These are phyloP conservation scores for Penicillium fuscoglaucum DNA, from an alignment of 2,329 filamentous ascomycete species.

Conservation along the genomic window DNA sequence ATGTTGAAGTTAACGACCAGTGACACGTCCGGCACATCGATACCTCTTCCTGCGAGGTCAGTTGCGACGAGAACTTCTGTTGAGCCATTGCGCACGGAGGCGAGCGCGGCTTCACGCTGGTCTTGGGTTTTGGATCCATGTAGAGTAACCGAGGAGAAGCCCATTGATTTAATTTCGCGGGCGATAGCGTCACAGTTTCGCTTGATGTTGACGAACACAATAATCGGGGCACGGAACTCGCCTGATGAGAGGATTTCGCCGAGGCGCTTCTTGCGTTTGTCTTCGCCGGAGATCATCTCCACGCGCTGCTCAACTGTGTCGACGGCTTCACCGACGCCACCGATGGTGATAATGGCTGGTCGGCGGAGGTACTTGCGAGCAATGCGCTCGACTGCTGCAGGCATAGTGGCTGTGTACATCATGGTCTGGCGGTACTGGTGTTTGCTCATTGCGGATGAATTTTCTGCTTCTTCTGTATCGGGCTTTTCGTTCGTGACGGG, in stretches of 20 bases:
- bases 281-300: conserved; percentile 85
- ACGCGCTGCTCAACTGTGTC: conserved; percentile 97
- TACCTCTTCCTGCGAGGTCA: conserved; percentile 93
- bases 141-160: conserved; percentile 83
- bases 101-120: conserved; percentile 89
- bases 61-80: conserved; percentile 92
- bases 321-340: conserved; percentile 91
- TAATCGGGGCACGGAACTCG: conserved; percentile 85
- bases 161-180: conserved; percentile 90
- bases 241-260: conserved; percentile 79
- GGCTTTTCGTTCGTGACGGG: conserved; percentile 94
- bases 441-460: conserved; percentile 78
- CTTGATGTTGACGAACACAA: conserved; percentile 99
- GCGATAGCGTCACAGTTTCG: conserved; percentile 96
- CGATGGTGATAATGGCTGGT: conserved; percentile 91
- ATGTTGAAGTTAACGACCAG: conserved; percentile 99
- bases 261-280: conserved; percentile 95
- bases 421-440: conserved; percentile 93
- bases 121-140: conserved; percentile 98
- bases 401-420: conserved; percentile 99
- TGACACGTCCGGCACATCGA: conserved; percentile 91
- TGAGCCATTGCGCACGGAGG: conserved; percentile 74
- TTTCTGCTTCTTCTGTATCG: conserved; percentile 86
- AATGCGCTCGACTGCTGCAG: conserved; percentile 84
- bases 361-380: conserved; percentile 94